Percentiles rank a stretch among this genome's conserved stretches.
Conservation (phyloP, 2,329 filamentous ascomycete species). For the Hirsutella minnesotensis region DNA sequence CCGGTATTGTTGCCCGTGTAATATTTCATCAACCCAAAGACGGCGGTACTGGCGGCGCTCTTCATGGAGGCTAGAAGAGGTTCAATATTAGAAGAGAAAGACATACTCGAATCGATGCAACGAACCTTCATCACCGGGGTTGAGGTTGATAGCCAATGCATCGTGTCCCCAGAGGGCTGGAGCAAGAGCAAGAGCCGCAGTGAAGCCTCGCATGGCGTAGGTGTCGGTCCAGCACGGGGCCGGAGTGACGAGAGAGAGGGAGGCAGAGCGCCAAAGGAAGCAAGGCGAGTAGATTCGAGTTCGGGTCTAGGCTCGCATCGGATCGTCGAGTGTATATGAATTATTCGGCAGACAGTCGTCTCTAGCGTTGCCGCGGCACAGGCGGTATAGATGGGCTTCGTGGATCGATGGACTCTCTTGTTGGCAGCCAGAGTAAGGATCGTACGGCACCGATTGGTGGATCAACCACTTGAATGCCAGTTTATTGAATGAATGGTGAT, state of each 20-base stretch:
- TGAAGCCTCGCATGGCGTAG: slow-evolving; percentile 2
- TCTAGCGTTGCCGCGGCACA: no score
- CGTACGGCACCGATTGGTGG: no score
- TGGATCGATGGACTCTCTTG: no score
- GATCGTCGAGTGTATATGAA: no score
- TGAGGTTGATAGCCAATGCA: slow-evolving; percentile 17
- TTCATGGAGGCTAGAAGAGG: slow-evolving; percentile 34
- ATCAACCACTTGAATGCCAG: no score
- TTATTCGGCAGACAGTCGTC: no score
- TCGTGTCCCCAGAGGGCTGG: slow-evolving; percentile 5
- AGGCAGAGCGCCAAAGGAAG: background rate
- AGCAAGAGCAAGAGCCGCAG: slow-evolving; percentile 4
- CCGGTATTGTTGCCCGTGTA: slow-evolving; percentile 48
- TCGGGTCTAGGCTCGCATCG: no score
- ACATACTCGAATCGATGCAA: background rate
- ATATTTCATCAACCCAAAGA: slow-evolving; percentile 34
- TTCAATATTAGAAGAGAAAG: background rate
- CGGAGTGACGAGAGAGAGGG: background rate
- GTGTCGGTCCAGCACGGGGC: background rate
- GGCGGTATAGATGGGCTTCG: no score
- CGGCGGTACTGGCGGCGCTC: slow-evolving; percentile 32
- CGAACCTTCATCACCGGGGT: slow-evolving; percentile 20
- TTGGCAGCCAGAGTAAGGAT: no score
- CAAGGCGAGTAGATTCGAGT: background rate
- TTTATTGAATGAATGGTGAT: no score